Evolutionary conservation across 1,284 basidiomycete genomes (phyloP).

Genomic region (Lentinula novae-zelandiae): DNA sequence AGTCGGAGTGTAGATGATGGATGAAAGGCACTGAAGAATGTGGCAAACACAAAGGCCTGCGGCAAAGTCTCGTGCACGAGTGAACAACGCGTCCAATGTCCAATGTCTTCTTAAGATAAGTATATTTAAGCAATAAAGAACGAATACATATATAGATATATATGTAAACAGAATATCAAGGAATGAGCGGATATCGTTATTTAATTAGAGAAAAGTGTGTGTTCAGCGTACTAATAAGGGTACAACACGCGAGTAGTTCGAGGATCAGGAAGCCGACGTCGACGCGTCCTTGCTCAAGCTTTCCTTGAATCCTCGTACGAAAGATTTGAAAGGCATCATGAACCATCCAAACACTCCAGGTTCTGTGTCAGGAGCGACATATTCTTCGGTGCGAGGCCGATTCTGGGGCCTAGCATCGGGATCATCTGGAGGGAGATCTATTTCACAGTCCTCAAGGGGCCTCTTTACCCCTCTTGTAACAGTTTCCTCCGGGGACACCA

Average conservation of each 20-base stretch:
- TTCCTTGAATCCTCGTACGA: slow-evolving; percentile 62
- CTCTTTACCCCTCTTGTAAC: slow-evolving; percentile 40
- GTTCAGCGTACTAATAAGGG: background rate
- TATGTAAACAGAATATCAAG: background rate
- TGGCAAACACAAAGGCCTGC: background rate
- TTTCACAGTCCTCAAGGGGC: slow-evolving; percentile 37
- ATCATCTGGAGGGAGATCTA: slow-evolving; percentile 27
- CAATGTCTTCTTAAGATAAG: background rate
- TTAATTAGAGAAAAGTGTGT: background rate
- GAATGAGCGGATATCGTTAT: background rate
- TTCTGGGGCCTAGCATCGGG: slow-evolving; percentile 38
- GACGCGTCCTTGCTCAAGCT: slow-evolving; percentile 32
- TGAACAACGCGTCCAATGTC: background rate
- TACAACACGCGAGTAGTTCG: background rate
- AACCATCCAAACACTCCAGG: slow-evolving; percentile 50
- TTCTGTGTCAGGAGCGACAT: slow-evolving; percentile 39
- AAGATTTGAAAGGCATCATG: slow-evolving; percentile 55
- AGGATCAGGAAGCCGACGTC: slow-evolving; percentile 16
- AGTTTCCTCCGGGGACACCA: slow-evolving; percentile 6
- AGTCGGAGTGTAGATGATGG: background rate
- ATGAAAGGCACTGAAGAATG: background rate
- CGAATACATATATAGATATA: background rate
- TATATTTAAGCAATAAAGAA: background rate
- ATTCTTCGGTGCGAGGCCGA: slow-evolving; percentile 46
- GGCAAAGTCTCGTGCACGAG: background rate